Percentiles rank a stretch among this genome's conserved stretches.
Conservation (phyloP, 2,329 filamentous ascomycete species). For the Aureobasidium lini region DNA sequence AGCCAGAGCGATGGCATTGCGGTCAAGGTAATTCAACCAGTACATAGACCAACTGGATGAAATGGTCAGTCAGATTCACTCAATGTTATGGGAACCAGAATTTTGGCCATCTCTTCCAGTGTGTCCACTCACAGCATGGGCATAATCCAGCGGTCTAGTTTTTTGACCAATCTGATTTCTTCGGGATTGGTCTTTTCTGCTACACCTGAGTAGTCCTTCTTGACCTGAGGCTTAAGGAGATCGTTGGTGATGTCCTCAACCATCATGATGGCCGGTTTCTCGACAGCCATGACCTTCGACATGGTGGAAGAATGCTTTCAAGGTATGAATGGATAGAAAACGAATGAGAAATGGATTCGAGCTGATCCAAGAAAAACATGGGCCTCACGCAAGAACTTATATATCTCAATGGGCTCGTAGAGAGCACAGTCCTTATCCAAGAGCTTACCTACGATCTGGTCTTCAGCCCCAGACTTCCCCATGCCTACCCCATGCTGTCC, state of each 20-base stretch:
- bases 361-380: not conserved
- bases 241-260: constrained; percentile 2
- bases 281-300: not conserved
- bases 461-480: not conserved
- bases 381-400: not conserved
- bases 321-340: not conserved
- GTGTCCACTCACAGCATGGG: constrained; percentile 15
- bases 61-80: not conserved
- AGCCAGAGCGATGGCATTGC: constrained; percentile 54
- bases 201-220: constrained; percentile 25
- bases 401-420: not conserved
- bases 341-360: not conserved
- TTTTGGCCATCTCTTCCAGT: no score
- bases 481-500: not conserved
- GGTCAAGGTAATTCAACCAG: constrained; percentile 64
- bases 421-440: not conserved
- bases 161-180: constrained; percentile 25
- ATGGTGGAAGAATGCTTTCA: not conserved
- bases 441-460: not conserved
- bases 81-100: not conserved
- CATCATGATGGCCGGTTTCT: constrained; percentile 7
- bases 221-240: constrained; percentile 1
- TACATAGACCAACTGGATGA: constrained; percentile 63
- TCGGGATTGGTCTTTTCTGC: constrained; percentile 25
- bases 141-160: constrained; percentile 25